These are phyloP conservation scores for Populus alba DNA, from an alignment of 345 rosid genomes.

Conservation along the genomic window DNA sequence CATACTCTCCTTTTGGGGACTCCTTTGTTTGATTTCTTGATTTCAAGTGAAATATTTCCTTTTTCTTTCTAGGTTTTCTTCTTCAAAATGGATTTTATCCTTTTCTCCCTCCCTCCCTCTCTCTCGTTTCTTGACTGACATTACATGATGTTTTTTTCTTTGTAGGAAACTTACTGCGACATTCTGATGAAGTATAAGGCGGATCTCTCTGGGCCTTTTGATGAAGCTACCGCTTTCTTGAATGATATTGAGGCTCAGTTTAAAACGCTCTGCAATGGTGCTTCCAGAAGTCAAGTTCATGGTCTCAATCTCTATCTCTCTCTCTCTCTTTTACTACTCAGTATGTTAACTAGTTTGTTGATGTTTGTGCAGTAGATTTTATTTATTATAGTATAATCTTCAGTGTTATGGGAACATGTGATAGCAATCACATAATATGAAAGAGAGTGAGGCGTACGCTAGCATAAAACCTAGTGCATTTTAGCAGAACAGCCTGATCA, in stretches of 20 bases:
- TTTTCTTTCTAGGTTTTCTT: not conserved
- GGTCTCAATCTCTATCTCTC: conserved; percentile 16
- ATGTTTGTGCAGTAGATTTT: conserved; percentile 23
- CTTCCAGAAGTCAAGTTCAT: conserved; percentile 23
- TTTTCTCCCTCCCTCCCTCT: not conserved
- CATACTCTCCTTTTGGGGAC: not conserved
- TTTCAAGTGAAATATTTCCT: not conserved
- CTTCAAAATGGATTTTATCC: not conserved
- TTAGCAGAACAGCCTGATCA: conserved; percentile 23
- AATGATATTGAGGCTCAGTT: conserved; percentile 43
- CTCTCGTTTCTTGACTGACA: too few species aligned
- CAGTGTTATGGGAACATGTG: not conserved
- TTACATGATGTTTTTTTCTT: not conserved
- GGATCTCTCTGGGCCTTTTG: conserved; percentile 46
- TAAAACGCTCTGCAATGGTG: conserved; percentile 37
- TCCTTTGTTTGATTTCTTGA: not conserved
- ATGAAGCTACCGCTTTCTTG: conserved; percentile 49
- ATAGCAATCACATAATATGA: not conserved
- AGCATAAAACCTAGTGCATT: conserved; percentile 27
- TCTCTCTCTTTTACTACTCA: not conserved
- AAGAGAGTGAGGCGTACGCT: conserved; percentile 22
- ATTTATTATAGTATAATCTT: not conserved
- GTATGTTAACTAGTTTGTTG: conserved; percentile 10
- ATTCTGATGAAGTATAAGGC: conserved; percentile 42
- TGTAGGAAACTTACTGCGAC: conserved; percentile 46